Evolutionary conservation across 2,329 filamentous ascomycete genomes (phyloP).

Genomic region (Podosphaera xanthii): DNA sequence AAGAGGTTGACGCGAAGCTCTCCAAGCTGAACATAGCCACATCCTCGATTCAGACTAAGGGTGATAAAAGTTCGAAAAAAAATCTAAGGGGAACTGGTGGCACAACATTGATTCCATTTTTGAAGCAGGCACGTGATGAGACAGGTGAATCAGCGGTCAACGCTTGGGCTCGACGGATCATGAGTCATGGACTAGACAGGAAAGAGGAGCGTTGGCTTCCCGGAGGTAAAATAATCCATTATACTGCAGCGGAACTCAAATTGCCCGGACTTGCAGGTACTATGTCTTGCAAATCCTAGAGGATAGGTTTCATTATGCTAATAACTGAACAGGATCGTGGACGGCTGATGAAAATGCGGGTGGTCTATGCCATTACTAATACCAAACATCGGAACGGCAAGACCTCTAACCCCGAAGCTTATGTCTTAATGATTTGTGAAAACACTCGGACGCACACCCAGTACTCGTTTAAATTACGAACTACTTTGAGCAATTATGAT

Average conservation of each 20-base stretch:
- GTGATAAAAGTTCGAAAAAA: slow-evolving; percentile 20
- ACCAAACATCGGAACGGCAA: too few species aligned
- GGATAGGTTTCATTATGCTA: not conserved
- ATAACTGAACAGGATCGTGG: slow-evolving; percentile 27
- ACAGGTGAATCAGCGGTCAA: slow-evolving; percentile 76
- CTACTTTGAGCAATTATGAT: too few species aligned
- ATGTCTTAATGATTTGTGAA: too few species aligned
- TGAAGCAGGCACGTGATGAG: slow-evolving; percentile 92
- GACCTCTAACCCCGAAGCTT: too few species aligned
- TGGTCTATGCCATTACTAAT: slow-evolving; percentile 20
- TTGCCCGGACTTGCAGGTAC: slow-evolving; percentile 52
- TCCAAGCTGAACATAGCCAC: slow-evolving; percentile 39
- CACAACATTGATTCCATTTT: slow-evolving; percentile 78
- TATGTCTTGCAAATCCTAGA: too few species aligned
- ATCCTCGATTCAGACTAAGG: slow-evolving; percentile 22
- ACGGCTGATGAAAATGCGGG: slow-evolving; percentile 64
- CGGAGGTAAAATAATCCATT: slow-evolving; percentile 27
- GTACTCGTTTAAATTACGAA: too few species aligned
- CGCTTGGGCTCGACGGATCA: slow-evolving; percentile 27
- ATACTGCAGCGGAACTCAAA: slow-evolving; percentile 19
- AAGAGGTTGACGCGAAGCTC: slow-evolving; percentile 26
- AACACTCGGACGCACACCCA: too few species aligned
- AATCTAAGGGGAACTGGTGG: slow-evolving; percentile 77
- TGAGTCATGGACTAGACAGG: slow-evolving; percentile 16
- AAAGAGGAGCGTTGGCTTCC: slow-evolving; percentile 32